Conservation (phyloP, 2,329 filamentous ascomycete genomes). For the Cordyceps javanica region DNA sequence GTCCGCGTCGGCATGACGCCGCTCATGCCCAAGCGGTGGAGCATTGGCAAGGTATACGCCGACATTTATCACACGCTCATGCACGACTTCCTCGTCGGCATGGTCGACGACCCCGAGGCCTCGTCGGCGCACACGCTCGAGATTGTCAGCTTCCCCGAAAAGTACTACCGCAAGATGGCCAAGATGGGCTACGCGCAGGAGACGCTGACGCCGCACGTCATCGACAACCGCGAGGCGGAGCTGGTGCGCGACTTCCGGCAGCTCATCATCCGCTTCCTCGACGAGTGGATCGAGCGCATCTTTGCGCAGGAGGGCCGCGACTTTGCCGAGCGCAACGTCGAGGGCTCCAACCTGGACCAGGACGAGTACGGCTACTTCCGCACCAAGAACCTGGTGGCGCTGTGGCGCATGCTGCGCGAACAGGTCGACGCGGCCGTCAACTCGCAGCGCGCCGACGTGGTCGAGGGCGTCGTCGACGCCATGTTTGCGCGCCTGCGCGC, state of each 20-base stretch:
- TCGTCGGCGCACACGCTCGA: slow-evolving; percentile 81
- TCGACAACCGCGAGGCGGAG: slow-evolving; percentile 85
- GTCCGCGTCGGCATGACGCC: slow-evolving; percentile 88
- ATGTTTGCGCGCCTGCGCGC: slow-evolving; percentile 85
- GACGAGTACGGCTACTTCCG: slow-evolving; percentile 88
- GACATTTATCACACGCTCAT: slow-evolving; percentile 89
- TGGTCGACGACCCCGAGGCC: slow-evolving; percentile 79
- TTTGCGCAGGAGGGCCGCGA: slow-evolving; percentile 74
- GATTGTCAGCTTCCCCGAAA: slow-evolving; percentile 91
- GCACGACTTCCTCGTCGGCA: slow-evolving; percentile 83
- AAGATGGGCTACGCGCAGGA: slow-evolving; percentile 76
- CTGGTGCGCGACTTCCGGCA: slow-evolving; percentile 89
- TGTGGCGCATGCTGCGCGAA: slow-evolving; percentile 97
- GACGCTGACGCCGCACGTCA: slow-evolving; percentile 76
- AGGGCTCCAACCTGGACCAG: slow-evolving; percentile 70
- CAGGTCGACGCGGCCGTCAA: slow-evolving; percentile 81
- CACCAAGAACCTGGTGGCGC: slow-evolving; percentile 83
- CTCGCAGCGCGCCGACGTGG: slow-evolving; percentile 81
- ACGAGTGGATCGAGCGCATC: slow-evolving; percentile 97
- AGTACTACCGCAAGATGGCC: slow-evolving; percentile 93
- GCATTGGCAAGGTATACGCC: slow-evolving; percentile 83
- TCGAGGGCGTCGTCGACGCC: slow-evolving; percentile 90
- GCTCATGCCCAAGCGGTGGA: slow-evolving; percentile 95
- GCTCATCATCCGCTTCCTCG: slow-evolving; percentile 90
- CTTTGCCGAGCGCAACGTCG: slow-evolving; percentile 66